Evolutionary conservation across 106 monocot species (phyloP).

Genomic region (Phalaenopsis equestris): DNA sequence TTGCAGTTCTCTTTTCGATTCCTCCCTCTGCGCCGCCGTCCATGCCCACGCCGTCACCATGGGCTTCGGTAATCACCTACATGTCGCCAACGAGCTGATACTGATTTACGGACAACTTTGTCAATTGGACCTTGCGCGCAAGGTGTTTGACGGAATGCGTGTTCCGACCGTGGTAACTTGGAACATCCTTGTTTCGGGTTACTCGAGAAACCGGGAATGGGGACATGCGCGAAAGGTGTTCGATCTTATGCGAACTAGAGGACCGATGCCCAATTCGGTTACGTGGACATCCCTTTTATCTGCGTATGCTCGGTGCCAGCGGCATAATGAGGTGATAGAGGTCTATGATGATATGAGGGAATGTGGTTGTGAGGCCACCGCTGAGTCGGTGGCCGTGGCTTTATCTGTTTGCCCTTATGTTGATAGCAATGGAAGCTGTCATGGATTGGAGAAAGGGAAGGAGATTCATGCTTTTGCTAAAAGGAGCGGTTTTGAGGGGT

Average conservation of each 20-base stretch:
- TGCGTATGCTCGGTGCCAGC: constrained; percentile 32
- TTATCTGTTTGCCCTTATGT: constrained; percentile 47
- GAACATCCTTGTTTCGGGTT: constrained; percentile 50
- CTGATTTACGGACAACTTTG: constrained; percentile 25
- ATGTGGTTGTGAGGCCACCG: constrained; percentile 10
- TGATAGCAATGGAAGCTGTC: neutral
- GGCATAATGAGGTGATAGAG: constrained; percentile 17
- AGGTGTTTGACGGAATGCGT: constrained; percentile 56
- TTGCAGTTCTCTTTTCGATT: constrained; percentile 4
- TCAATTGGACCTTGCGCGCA: constrained; percentile 18
- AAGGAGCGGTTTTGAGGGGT: constrained; percentile 29
- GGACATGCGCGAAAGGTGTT: constrained; percentile 19
- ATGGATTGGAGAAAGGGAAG: constrained; percentile 30
- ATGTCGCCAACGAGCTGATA: constrained; percentile 48
- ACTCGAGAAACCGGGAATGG: constrained; percentile 17
- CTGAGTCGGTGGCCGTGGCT: constrained; percentile 37
- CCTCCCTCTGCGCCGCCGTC: constrained; percentile 12
- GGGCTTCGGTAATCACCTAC: constrained; percentile 33
- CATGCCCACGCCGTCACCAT: constrained; percentile 29
- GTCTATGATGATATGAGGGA: constrained; percentile 44
- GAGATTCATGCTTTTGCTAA: constrained; percentile 32
- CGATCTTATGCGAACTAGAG: constrained; percentile 23
- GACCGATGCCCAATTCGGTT: constrained; percentile 33
- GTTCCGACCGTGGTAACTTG: constrained; percentile 33
- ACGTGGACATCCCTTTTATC: constrained; percentile 69